Base-by-base conservation (phyloP, 2,329 filamentous ascomycete genomes). In the Gyromitra esculenta region DNA sequence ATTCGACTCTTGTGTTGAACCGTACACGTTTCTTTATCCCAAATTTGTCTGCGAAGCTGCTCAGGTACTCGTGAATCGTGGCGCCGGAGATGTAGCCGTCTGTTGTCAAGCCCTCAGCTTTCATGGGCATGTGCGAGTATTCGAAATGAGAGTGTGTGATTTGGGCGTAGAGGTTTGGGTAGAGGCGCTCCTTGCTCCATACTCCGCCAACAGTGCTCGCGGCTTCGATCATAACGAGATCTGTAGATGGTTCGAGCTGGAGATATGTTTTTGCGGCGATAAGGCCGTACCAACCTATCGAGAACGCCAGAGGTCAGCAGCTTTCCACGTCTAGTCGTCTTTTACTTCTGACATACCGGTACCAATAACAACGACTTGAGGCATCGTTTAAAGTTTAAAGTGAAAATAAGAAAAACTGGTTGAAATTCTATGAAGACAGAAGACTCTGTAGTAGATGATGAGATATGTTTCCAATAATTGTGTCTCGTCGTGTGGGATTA, bases 71-170 rank as follows among this genome's bases (percentile, higher is more conserved):
- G 77, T 88, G 84, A 41, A 88, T 80, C 1, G 84, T 84, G 7
- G 80, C 75, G 0, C 67, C 86, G 87, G n/a, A 82, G 83, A 35
- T 81, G 78, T 78, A 87, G 83, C 69, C 43, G 31, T 83, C 81
- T 50, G 84, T 81, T 31, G 88, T 82, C 0, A 84, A 84, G 79
- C 87, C 90, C 0, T 83, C 85, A 25, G 86, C 86, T 2, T 84
- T 82, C 89, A 94, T 91, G n/a, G 91, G 90, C 76, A 92, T 93
- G 18, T 92, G 92, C 0, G 89, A 88, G 80, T 88, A 93, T 82
- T 94, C 91, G 79, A 90, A 92, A 0, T 88, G 90, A 1, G 91
- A 91, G 15, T 90, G 82, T 82, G 92, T 87, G 81, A 93, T 94
- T 15, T 94, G 94, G 71, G 88, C 89, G 80, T 89, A 91, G 60